These are phyloP conservation scores for Brassica hybrid DNA, from an alignment of 441 rosid species.

Conservation along the genomic window DNA sequence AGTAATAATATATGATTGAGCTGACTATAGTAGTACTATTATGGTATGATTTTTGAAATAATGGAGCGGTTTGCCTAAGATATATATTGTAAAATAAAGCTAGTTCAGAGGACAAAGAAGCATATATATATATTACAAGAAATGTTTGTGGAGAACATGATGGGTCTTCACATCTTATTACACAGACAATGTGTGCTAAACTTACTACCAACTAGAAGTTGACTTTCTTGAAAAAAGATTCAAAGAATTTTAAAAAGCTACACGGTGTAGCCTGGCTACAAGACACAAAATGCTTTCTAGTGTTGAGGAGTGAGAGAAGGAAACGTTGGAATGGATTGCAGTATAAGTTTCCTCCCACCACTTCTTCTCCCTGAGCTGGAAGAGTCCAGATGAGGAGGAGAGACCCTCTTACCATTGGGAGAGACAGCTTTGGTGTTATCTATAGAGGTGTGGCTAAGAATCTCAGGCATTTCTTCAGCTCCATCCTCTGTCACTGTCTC, in stretches of 20 bases:
- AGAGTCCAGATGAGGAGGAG: constrained; percentile 72
- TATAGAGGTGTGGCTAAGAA: constrained; percentile 45
- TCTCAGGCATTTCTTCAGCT: constrained; percentile 59
- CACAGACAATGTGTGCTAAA: constrained; percentile 32
- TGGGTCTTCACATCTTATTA: constrained; percentile 38
- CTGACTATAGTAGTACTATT: background rate
- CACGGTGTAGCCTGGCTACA: constrained; percentile 1
- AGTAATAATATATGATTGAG: constrained; percentile 22
- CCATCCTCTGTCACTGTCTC: constrained; percentile 59
- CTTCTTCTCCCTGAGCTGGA: constrained; percentile 55
- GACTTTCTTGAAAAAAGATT: constrained; percentile 56
- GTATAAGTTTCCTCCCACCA: constrained; percentile 81
- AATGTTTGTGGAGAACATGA: constrained; percentile 28
- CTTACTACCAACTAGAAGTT: constrained; percentile 63
- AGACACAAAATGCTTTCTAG: constrained; percentile 23
- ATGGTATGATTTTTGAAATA: constrained; percentile 17
- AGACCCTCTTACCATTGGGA: constrained; percentile 94
- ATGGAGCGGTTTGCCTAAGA: constrained; percentile 11
- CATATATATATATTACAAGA: constrained; percentile 20
- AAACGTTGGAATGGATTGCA: constrained; percentile 94
- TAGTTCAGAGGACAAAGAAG: constrained; percentile 12
- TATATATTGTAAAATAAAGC: constrained; percentile 27
- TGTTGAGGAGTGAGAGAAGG: constrained; percentile 62
- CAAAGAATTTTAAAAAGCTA: constrained; percentile 34
- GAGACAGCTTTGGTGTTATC: constrained; percentile 59